Evolutionary conservation across 108 stramenopile genomes (phyloP).

Genomic region (Craspedostauros australis): DNA sequence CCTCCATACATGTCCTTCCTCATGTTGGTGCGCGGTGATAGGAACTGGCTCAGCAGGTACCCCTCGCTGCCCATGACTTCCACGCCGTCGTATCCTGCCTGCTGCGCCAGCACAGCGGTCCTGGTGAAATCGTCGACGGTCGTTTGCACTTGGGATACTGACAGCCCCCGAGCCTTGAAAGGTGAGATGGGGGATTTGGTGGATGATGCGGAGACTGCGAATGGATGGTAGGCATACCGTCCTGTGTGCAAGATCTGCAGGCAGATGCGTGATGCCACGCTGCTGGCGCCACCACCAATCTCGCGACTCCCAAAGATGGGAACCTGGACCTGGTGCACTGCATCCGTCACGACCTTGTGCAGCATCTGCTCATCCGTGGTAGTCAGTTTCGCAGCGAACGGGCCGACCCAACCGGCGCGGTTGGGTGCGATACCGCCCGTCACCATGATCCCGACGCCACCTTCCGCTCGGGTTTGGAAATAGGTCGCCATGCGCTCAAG

Average conservation of each 20-base stretch:
- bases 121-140: constrained; percentile 89
- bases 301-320: constrained; percentile 34
- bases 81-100: constrained; percentile 97
- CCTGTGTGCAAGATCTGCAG: constrained; percentile 93
- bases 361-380: constrained; percentile 69
- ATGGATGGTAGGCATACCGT: constrained; percentile 95
- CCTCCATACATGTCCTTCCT: constrained; percentile 94
- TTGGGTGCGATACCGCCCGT: constrained; percentile 97
- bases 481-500: constrained; percentile 90
- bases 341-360: constrained; percentile 86
- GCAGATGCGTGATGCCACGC: constrained; percentile 56
- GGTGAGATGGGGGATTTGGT: constrained; percentile 89
- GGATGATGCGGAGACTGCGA: constrained; percentile 78
- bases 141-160: constrained; percentile 49
- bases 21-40: constrained; percentile 76
- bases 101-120: constrained; percentile 78
- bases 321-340: constrained; percentile 78
- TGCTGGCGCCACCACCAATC: neutral
- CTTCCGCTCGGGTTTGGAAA: constrained; percentile 86
- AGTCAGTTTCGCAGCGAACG: constrained; percentile 87
- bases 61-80: constrained; percentile 98
- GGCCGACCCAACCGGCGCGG: constrained; percentile 85
- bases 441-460: constrained; percentile 94
- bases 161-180: constrained; percentile 75
- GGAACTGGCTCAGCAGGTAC: constrained; percentile 96